Evolutionary conservation across 1,139 yeast genomes (phyloP), one percentile per base, ranked within the genome.

Genomic region (Diutina catenulata): DNA sequence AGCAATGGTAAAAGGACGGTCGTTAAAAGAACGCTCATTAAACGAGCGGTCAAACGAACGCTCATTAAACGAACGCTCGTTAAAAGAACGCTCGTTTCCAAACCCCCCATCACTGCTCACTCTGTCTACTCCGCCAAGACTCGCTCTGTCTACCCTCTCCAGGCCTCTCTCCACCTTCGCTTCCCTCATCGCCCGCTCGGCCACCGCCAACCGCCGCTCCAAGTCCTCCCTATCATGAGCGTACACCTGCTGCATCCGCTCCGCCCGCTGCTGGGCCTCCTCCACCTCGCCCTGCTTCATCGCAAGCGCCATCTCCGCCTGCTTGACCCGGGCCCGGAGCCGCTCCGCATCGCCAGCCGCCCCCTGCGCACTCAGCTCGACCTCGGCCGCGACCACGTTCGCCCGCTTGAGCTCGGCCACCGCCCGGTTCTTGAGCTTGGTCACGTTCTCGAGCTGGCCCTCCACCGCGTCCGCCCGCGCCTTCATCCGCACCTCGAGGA

Each of bases 401-500:
- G 55, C 40, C 19, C 47, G 51, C 40, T 56, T 57, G 26, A 59
- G 39, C 29, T 68, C 73, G 14, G 47, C 45, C 2, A 56, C 40
- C 6, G 53, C 39, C 40, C 59, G 62, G 9, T 46, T 37, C 39
- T 66, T 64, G 6, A 60, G 47, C 38, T 55, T 56, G 41, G 60
- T 65, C 36, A 60, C 43, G 2, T 49, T 38, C 7, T 69, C 74
- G 2, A 64, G 44, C 3, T 62, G 53, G 14, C 52, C 44, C 28
- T 72, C 67, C 31, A 79, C 56, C 27, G 57, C 56, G 19, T 70
- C 63, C 7, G 76, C 60, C 41, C 73, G 71, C 13, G 56, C 50
- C 37, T 68, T 59, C 40, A 80, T 55, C 26, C 68, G 64, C 22
- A 72, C 58, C 49, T 81, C 88, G 28, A 77, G 69, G 11, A 68